phyloP scores from a whole-genome alignment of 2,329 filamentous ascomycete genomes.

The Volutella citrinella region DNA sequence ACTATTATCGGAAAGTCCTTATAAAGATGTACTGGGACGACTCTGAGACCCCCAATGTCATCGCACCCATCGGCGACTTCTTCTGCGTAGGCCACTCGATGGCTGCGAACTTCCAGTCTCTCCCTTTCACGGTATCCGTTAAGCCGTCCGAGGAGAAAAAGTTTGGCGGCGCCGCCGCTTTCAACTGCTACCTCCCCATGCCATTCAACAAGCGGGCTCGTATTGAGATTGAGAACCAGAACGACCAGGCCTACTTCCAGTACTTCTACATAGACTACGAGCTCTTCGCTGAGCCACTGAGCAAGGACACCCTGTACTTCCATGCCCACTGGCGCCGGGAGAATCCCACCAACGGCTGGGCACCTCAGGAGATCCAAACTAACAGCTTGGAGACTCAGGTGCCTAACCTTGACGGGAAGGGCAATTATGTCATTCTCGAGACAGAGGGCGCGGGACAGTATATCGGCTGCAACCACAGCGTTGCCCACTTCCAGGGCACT shows the following conservation, averaged over 20 bases:
- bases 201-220: slow-evolving; percentile 33
- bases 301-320: slow-evolving; percentile 29
- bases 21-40: slow-evolving; percentile 36
- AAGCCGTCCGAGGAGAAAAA: slow-evolving; percentile 32
- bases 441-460: slow-evolving; percentile 28
- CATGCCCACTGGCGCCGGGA: slow-evolving; percentile 32
- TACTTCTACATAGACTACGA: slow-evolving; percentile 36
- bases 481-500: slow-evolving; percentile 30
- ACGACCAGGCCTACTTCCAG: slow-evolving; percentile 30
- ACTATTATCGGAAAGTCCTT: slow-evolving; percentile 34
- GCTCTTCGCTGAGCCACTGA: slow-evolving; percentile 22
- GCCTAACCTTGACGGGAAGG: slow-evolving; percentile 27
- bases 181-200: slow-evolving; percentile 32
- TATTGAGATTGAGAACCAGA: slow-evolving; percentile 34
- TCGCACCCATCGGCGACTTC: slow-evolving; percentile 31
- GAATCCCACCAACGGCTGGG: slow-evolving; percentile 33
- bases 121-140: slow-evolving; percentile 31
- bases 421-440: slow-evolving; percentile 30
- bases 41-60: slow-evolving; percentile 28
- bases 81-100: slow-evolving; percentile 31
- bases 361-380: slow-evolving; percentile 27
- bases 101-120: slow-evolving; percentile 31
- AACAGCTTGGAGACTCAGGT: slow-evolving; percentile 32
- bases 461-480: slow-evolving; percentile 32
- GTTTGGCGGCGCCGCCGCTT: slow-evolving; percentile 30